Evolutionary conservation across 1,139 yeast genomes (phyloP), one percentile per base, ranked within the genome.

Genomic region (Yamadazyma buinensis): DNA sequence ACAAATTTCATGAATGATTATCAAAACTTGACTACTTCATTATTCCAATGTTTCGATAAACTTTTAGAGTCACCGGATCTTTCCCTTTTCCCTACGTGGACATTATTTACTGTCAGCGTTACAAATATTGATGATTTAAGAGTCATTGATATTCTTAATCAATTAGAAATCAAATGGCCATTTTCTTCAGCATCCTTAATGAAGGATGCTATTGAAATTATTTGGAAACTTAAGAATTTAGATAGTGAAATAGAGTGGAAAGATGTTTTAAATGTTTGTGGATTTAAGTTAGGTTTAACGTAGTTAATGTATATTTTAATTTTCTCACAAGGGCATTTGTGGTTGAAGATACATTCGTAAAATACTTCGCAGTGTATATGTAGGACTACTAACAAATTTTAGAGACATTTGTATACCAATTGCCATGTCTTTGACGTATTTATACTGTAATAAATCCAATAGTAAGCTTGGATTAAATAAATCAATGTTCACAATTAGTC

Each of bases 191-290:
- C 42, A 11, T 44, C 47, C 4, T 39, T 44, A 20, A 32, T 51
- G 3, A 42, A 36, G 25, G 36, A 42, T n/a, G 56, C 60, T 0
- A 44, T 55, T n/a, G 50, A 51, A 25, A 39, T 48, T 2, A 47
- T 57, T 6, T 57, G 62, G 63, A 53, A 48, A 34, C 41, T 45
- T n/a, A 38, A 41, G 29, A 61, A 54, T 36, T 35, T 56, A 28
- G 36, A 29, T 7, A 18, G 24, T 1, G 14, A n/a, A 13, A 14
- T 43, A 15, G 53, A 51, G 25, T 56, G 59, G 58, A 41, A 54
- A 32, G 54, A 54, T 31, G 40, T 52, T 5, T 34, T 55, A 15
- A 35, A 35, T 18, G 38, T 44, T 15, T 43, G 45, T 12, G 49
- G 54, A 1, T 52, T 43, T 32, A 41, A 43, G 34, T 40, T 54